Base-by-base conservation (phyloP, 2,329 filamentous ascomycete species). In the Fusarium nurragi region DNA sequence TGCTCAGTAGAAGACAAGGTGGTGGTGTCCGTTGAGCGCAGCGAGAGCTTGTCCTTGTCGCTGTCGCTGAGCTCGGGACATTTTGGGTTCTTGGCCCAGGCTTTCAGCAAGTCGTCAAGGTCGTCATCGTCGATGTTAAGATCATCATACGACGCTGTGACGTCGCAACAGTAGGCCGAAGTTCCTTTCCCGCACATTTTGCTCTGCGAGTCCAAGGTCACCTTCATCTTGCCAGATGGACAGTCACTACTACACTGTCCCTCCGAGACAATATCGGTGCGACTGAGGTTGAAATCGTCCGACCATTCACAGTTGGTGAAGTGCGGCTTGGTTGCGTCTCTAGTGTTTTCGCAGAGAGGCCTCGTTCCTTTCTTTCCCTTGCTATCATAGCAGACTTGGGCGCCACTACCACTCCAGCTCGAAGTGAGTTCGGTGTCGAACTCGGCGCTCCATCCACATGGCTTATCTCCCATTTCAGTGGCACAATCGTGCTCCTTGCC, bases 131-230 rank as follows among this genome's bases (percentile, higher is more conserved):
- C 4, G 30, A 44, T 6, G 22, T 52, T 30, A n/a, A 23, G 28
- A 6, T 28, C 22, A 18, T 43, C 48, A 16, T 16, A 44, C 13
- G 30, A 11, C 18, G 10, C 39, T 44, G 14, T 22, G n/a, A 41
- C 22, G 9, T 54, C 51, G 21, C 51, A 48, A 41, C 51, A 54
- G n/a, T 28, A 54, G 43, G 51, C 51, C 8, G 43, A 47, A 25
- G 51, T 54, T n/a, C 51, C 51, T 26, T 47, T 54, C 6, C 37
- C 22, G 19, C 51, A 54, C 14, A 2, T 19, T 19, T 47, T 54
- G 9, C 40, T 22, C 36, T 47, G 4, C 8, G 36, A 34, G 8
- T 54, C 3, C 36, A 54, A 26, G 22, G 51, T 21, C 36, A 54
- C 43, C 51, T 54, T 54, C 36, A 54, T 6, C 13, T 28, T 47